phyloP scores from a whole-genome alignment of 1,284 basidiomycete species.

The Rhizopogon parksii region DNA sequence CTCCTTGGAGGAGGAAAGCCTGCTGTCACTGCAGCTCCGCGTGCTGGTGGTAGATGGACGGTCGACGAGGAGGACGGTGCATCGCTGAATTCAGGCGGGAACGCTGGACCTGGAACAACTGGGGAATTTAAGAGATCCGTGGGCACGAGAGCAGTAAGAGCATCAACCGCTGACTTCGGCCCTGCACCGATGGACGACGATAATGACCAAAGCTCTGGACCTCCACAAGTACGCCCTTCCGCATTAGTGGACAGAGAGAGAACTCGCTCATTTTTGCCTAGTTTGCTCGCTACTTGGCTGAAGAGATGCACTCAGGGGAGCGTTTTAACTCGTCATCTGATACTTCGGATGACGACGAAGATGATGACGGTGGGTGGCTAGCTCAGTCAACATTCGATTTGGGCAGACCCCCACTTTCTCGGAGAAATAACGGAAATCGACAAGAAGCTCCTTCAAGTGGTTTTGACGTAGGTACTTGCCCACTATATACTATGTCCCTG shows the following conservation, averaged over 20 bases:
- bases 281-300: conserved; percentile 70
- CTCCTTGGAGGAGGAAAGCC: conserved; percentile 82
- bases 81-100: conserved; percentile 20
- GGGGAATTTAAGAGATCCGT: conserved; percentile 50
- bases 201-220: conserved; percentile 40
- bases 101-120: conserved; percentile 17
- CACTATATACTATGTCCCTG: conserved; percentile 1
- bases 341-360: conserved; percentile 66
- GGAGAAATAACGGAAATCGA: conserved; percentile 41
- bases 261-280: conserved; percentile 21
- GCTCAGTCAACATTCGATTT: conserved; percentile 66
- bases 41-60: conserved; percentile 47
- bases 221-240: conserved; percentile 43
- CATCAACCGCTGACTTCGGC: conserved; percentile 64
- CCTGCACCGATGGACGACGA: conserved; percentile 43
- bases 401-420: conserved; percentile 47
- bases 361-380: conserved; percentile 69
- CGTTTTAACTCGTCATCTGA: conserved; percentile 49
- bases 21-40: conserved; percentile 36
- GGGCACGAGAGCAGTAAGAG: conserved; percentile 36
- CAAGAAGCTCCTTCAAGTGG: conserved; percentile 44
- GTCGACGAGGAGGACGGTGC: conserved; percentile 62
- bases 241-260: background rate
- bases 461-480: conserved; percentile 48
- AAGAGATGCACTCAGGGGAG: conserved; percentile 61